A percentile compares a stretch with the other conserved stretches of the same genome.
Conservation (phyloP, 1,284 basidiomycete genomes). For the Papiliotrema laurentii region DNA sequence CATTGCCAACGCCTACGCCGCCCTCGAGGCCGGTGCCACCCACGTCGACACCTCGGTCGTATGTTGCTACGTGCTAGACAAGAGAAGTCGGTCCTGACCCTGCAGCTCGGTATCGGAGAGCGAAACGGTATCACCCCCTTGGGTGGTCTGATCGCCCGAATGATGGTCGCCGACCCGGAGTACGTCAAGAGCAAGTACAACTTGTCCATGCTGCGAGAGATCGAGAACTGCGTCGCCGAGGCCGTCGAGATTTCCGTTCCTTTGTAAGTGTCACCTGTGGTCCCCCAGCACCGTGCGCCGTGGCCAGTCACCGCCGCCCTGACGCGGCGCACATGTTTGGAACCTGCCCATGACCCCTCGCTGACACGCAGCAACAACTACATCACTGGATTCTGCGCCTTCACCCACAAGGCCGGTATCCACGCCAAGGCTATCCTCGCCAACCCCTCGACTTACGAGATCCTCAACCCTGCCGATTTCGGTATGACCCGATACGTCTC, state of each 20-base stretch:
- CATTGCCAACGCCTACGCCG: conserved; percentile 98
- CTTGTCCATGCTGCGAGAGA: conserved; percentile 91
- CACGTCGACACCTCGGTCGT: conserved; percentile 91
- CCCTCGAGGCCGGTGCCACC: conserved; percentile 97
- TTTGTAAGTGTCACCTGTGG: conserved; percentile 53
- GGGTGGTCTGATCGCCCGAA: conserved; percentile 92
- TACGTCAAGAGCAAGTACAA: conserved; percentile 99
- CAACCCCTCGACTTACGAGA: conserved; percentile 92
- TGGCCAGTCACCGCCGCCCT: not conserved
- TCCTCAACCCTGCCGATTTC: conserved; percentile 90
- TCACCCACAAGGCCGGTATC: conserved; percentile 99
- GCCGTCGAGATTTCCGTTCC: conserved; percentile 97
- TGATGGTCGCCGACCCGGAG: conserved; percentile 87
- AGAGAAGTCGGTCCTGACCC: not conserved
- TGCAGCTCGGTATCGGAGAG: conserved; percentile 87
- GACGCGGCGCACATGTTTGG: not conserved
- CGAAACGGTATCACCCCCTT: conserved; percentile 98
- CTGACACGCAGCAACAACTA: conserved; percentile 49
- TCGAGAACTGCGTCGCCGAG: conserved; percentile 98
- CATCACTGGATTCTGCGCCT: conserved; percentile 90
- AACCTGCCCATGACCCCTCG: not conserved
- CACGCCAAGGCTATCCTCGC: conserved; percentile 99
- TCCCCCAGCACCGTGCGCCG: too few species aligned
- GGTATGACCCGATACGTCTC: conserved; percentile 97
- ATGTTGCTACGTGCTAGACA: conserved; percentile 34